Base-by-base conservation (phyloP, 2,329 filamentous ascomycete species). In the Xylariomycetidae sp. region DNA sequence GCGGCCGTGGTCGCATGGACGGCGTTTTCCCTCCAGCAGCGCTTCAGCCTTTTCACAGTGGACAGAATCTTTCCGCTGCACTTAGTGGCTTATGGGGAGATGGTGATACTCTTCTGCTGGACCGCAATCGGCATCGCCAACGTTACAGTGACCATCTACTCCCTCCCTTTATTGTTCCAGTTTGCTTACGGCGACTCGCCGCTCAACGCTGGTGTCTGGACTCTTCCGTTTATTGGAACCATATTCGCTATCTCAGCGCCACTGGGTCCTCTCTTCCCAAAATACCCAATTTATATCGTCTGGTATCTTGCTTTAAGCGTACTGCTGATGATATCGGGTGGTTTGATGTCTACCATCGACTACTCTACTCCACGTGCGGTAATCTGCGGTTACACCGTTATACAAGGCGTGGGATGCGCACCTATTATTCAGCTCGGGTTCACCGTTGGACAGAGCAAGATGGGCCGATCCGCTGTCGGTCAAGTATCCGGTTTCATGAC, bases 371-470 rank as follows among this genome's bases (percentile, higher is more conserved):
- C 36, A 9, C 13, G 14, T 8, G 33, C 19, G 3, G 20, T 23
- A n/a, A 34, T 41, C 8, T 5, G 18, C 38, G 41, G 35, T 1
- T 39, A 15, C 4, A 32, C 36, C n/a, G 19, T 44, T 13, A 37
- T 44, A n/a, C 11, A 22, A 6, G 38, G 41, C 4, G 8, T 41
- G 11, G 36, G 41, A 6, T 13, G 14, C 4, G 41, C 30, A 4
- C 38, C 38, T 2, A 17, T 39, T 5, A 25, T 44, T 8, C 33
- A 44, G 12, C 30, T 41, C 1, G 23, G 22, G 14, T 44, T 25
- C 15, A 44, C 33, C 2, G 38, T 44, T 9, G 38, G 16, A n/a
- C 33, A 44, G 17, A 26, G 16, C 5, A 44, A 41, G 28, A 32
- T 35, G 2, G 10, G 19, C 10, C 30, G 16, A n/a, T 14, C 35